Evolutionary conservation across 139 green algal genomes (phyloP).

Genomic region (Desmodesmus armatus): DNA sequence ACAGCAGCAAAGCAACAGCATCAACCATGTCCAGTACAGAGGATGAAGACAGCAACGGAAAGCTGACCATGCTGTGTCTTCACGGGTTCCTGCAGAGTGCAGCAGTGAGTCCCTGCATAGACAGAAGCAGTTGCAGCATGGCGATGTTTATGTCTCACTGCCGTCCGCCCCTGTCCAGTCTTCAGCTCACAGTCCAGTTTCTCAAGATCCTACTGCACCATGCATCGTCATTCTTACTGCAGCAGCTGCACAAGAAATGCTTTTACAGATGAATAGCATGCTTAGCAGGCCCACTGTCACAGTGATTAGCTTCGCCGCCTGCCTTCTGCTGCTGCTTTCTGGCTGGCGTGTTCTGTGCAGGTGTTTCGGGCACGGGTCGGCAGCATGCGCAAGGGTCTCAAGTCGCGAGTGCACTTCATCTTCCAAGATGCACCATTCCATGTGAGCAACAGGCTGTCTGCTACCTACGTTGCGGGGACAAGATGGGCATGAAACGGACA

Average conservation of each 20-base stretch:
- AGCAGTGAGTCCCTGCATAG: slow-evolving; percentile 50
- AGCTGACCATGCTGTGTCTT: slow-evolving; percentile 80
- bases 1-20: too few relatives aligned
- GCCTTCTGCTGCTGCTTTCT: background rate
- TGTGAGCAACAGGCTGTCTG: slow-evolving; percentile 18
- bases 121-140: background rate
- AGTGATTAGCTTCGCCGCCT: background rate
- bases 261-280: background rate
- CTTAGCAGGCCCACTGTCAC: background rate
- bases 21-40: too few relatives aligned
- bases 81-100: slow-evolving; percentile 84
- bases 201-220: background rate
- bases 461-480: too few relatives aligned
- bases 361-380: slow-evolving; percentile 71
- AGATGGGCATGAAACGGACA: background rate
- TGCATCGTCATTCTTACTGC: background rate
- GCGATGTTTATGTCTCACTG: background rate
- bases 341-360: slow-evolving; percentile 35
- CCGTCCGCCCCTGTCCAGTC: background rate
- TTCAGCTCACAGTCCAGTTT: background rate
- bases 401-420: slow-evolving; percentile 72
- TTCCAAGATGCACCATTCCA: slow-evolving; percentile 78
- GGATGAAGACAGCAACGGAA: too few relatives aligned
- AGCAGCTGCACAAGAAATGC: background rate
- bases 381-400: slow-evolving; percentile 77